Base-by-base conservation (phyloP, 768 basidiomycete species). In the Hypholoma fasciculare region DNA sequence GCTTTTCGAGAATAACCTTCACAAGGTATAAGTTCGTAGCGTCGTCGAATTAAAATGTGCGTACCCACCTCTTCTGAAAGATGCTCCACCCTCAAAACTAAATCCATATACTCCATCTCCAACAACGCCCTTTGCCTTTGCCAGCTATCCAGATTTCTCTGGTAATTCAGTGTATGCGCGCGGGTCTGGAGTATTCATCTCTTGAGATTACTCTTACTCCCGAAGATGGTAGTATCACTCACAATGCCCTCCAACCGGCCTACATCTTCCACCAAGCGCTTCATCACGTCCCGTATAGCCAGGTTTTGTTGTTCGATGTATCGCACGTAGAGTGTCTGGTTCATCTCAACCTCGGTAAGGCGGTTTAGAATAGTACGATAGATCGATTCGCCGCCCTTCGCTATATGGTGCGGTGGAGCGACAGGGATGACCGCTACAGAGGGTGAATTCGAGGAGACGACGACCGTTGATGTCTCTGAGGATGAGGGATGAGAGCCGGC, bases 351-450 rank as follows among this genome's bases (percentile, higher is more conserved):
- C 6, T 85, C 83, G 2, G 85, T 83, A 11, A 99, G 80, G 7
- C 95, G 88, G 64, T 97, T 96, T 86, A 96, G 96, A 63, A 98
- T 99, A 12, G 89, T 92, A 7, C 94, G 89, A 66, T 97, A 98
- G 62, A 99, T 95, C 1, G 94, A 96, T 70, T 99, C 97, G 20
- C 92, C 92, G 12, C 82, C 79, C 7, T 66, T 61, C 9, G 64
- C 30, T 9, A 62, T 39, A 9, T 57, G 63, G 19, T 58, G 62
- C 7, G 55, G 62, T 27, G 61, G 58, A 49, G 50, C 26, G 56
- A 61, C 27, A 43, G 61, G 49, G 52, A 60, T 52, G 54, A 63
- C 40, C 49, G 56, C 47, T 16, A 61, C 53, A 36, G 61, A 58
- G 46, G 64, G 57, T 34, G 48, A 49, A 17, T 51, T 50, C 2